Conservation (phyloP, 345 rosid species). For the Hibiscus tridactylites region DNA sequence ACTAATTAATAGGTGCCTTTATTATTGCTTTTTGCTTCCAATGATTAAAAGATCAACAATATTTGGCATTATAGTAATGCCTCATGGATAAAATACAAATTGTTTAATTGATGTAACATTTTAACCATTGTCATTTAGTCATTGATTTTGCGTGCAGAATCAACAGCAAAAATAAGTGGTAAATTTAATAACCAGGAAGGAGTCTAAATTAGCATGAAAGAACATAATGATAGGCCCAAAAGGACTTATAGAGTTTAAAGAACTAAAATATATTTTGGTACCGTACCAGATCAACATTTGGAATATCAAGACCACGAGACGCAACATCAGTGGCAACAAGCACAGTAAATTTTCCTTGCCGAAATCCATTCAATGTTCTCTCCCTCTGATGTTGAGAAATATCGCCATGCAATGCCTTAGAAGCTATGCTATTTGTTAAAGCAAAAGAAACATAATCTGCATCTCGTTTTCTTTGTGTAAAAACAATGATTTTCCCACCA, state of each 20-base stretch:
- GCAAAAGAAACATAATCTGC: conserved; percentile 90
- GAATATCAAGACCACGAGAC: conserved; percentile 95
- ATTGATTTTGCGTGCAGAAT: background rate
- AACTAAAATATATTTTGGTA: background rate
- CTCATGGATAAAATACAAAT: background rate
- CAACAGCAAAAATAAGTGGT: background rate
- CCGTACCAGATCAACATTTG: conserved; percentile 86
- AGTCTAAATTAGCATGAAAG: background rate
- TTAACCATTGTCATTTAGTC: background rate
- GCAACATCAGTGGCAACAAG: conserved; percentile 99
- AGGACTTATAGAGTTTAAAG: background rate
- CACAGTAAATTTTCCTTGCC: conserved; percentile 95
- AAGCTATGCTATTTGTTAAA: conserved; percentile 68
- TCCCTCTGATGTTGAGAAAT: conserved; percentile 98
- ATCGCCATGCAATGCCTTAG: conserved; percentile 97
- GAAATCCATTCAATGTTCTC: conserved; percentile 84
- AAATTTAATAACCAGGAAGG: background rate
- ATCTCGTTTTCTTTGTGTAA: conserved; percentile 88
- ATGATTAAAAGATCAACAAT: background rate
- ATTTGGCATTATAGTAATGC: background rate
- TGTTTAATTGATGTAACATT: background rate
- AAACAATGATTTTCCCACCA: conserved; percentile 94
- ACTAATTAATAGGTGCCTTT: background rate
- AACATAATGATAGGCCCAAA: background rate
- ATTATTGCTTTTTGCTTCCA: background rate